Percentiles rank a stretch among this genome's conserved stretches.
These are phyloP conservation scores for Glycyrrhiza uralensis DNA, from an alignment of 306 rosid species.

Conservation along the genomic window DNA sequence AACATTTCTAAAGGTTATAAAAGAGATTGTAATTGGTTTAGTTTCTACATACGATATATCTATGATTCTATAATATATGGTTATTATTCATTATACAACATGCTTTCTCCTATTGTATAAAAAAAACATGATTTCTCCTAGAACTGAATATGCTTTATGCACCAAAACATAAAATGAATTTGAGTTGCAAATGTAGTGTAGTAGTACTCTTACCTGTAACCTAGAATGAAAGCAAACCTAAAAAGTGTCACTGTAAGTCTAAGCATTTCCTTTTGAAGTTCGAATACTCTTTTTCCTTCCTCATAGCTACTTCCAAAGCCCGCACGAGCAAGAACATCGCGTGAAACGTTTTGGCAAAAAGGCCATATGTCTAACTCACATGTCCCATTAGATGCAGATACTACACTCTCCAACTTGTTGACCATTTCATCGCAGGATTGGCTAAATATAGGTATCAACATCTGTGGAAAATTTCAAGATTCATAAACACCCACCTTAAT, in stretches of 20 bases:
- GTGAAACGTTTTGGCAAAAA: constrained; percentile 20
- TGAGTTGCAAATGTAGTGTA: not conserved
- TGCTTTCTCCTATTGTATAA: too few relatives aligned
- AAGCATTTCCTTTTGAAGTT: constrained; percentile 30
- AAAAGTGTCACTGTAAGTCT: constrained; percentile 20
- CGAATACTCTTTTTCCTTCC: constrained; percentile 18
- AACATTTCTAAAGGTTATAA: too few relatives aligned
- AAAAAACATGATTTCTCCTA: too few relatives aligned
- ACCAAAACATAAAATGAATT: not conserved
- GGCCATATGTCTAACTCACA: constrained; percentile 32
- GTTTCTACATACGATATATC: too few relatives aligned
- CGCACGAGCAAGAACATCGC: constrained; percentile 31
- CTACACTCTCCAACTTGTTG: not conserved
- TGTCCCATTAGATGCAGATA: constrained; percentile 11
- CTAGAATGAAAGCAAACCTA: constrained; percentile 28
- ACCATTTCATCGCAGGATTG: constrained; percentile 17
- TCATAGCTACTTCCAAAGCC: constrained; percentile 31
- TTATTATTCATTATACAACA: too few relatives aligned
- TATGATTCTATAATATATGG: too few relatives aligned
- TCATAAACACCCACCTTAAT: too few relatives aligned
- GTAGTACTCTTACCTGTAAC: constrained; percentile 17
- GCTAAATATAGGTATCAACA: constrained; percentile 22
- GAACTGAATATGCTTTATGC: too few relatives aligned
- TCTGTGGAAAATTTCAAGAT: not conserved
- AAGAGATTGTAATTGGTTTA: too few relatives aligned